phyloP scores from a whole-genome alignment of 73 alveolate genomes.

The Paramecium pentaurelia region DNA sequence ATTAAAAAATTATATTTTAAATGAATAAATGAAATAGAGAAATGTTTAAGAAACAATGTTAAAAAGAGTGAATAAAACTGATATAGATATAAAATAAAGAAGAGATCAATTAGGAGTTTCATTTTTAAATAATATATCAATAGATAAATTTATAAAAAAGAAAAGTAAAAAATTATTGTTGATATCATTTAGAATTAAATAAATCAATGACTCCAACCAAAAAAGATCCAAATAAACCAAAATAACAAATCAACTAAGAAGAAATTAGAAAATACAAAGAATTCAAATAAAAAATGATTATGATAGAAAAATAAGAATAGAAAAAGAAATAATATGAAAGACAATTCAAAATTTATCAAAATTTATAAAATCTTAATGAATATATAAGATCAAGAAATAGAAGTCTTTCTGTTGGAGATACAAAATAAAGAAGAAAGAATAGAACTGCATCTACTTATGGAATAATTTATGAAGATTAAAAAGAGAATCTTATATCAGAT shows the following conservation, averaged over 20 bases:
- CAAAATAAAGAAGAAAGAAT: not conserved
- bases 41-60: not conserved
- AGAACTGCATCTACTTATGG: constrained; percentile 40
- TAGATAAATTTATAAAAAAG: not conserved
- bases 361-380: constrained; percentile 3
- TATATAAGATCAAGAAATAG: constrained; percentile 20
- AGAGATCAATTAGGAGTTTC: constrained; percentile 42
- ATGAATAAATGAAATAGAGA: not conserved
- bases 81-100: not conserved
- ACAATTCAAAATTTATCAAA: constrained; percentile 2
- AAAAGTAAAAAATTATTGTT: not conserved
- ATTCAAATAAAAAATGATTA: not conserved
- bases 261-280: not conserved
- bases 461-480: constrained; percentile 9
- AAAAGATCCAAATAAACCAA: not conserved
- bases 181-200: constrained; percentile 9
- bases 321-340: not conserved
- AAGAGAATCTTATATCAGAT: constrained; percentile 8
- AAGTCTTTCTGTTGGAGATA: constrained; percentile 10
- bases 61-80: not conserved
- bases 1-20: not conserved
- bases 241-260: not conserved
- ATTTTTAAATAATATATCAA: not conserved
- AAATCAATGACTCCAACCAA: not conserved
- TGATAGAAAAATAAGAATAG: not conserved